A percentile compares a stretch with the other conserved stretches of the same genome.
These are phyloP conservation scores for Trichoderma lentiforme DNA, from an alignment of 2,329 filamentous ascomycete genomes.

Conservation along the genomic window DNA sequence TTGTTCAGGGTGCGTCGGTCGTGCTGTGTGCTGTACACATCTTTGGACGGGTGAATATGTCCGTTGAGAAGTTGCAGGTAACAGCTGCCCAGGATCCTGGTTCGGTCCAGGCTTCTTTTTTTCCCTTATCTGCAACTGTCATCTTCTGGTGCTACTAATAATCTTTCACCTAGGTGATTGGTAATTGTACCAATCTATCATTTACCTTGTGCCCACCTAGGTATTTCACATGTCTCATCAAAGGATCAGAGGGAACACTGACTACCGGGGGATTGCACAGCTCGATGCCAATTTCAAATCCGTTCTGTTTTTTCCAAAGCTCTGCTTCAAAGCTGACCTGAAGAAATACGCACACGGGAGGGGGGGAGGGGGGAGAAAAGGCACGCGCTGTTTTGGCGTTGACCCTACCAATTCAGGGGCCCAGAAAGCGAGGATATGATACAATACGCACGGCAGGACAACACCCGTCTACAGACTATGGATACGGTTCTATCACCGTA, in stretches of 20 bases:
- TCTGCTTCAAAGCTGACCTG: not conserved
- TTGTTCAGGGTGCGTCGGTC: not conserved
- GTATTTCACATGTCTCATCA: not conserved
- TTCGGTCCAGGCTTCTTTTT: not conserved
- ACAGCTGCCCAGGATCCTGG: not conserved
- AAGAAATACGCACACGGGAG: not conserved
- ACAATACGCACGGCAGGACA: slow-evolving; percentile 1
- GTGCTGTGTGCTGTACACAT: not conserved
- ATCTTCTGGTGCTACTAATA: not conserved
- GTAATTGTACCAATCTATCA: not conserved
- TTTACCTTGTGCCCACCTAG: not conserved
- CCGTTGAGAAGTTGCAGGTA: not conserved
- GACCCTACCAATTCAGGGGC: slow-evolving; percentile 6
- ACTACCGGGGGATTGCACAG: not conserved
- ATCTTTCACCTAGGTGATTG: not conserved
- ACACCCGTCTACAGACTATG: not conserved
- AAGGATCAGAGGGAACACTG: not conserved
- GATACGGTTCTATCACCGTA: not conserved
- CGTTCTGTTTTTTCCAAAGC: not conserved
- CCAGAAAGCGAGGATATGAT: not conserved
- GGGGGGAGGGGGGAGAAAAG: not conserved
- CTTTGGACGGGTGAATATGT: not conserved
- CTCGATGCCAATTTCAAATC: not conserved
- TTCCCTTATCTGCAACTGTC: not conserved
- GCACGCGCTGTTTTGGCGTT: not conserved